Base-by-base conservation (phyloP, 192 early-diverging fungal species). In the Dispira parvispora region DNA sequence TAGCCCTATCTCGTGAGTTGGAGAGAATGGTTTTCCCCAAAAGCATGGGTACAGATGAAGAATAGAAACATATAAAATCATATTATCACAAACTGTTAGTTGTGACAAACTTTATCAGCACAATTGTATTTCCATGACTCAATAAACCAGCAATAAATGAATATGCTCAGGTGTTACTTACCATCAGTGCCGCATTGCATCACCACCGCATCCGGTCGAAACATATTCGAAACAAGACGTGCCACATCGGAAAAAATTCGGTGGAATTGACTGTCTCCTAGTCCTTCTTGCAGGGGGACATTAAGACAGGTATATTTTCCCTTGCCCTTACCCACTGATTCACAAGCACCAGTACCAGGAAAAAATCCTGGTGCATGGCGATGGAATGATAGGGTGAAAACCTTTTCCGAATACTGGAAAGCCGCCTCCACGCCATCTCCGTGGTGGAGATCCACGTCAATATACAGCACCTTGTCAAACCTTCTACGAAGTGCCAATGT, bases 341-440 rank as follows among this genome's bases (percentile, higher is more conserved):
- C 79, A 20, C 84, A 68, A 21, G 84, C 70, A 32, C 96, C 96
- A 16, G 89, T 95, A 61, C 86, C 81, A 8, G 96, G 96, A 65
- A 94, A 99, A 69, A 86, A 99, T 46, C 94, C 92, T 28, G 77
- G 82, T 43, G 87, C 89, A 69, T 92, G 85, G 74, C 94, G 94
- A 72, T 99, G 96, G 69, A 98, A 86, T 6, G 91, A 94, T 8
- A 96, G 83, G 6, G 96, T 99, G 88, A 91, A 94, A 18, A 98
- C 94, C 42, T 85, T 78, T 66, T 89, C 86, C 28, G 92, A 96
- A 16, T 82, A 71, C 63, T 87, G 87, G 71, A 99, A 99, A 2
- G 96, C 96, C 67, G 90, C 88, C 73, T 97, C 89, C 26, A 99
- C 96, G 27, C 94, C 96, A 71, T 98, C 94, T 13, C 94, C 94